Evolutionary conservation across 495 filamentous ascomycete genomes (phyloP).

Genomic region (Clavariopsis aquatica): DNA sequence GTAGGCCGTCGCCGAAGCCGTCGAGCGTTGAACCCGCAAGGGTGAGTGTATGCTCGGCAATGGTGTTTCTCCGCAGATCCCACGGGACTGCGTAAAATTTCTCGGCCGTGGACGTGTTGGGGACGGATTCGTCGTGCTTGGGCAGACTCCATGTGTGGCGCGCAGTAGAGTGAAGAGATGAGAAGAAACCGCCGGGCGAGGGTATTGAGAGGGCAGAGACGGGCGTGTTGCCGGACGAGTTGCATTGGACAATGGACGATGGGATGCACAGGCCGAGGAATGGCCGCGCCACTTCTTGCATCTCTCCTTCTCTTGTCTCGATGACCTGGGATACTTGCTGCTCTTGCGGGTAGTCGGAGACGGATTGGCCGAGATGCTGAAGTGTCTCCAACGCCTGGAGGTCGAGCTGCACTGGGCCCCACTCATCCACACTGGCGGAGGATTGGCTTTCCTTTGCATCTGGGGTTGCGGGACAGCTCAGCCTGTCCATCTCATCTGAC

Average conservation of each 20-base stretch:
- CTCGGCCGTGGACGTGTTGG: conserved; percentile 52
- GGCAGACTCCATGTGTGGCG: conserved; percentile 73
- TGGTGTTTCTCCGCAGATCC: conserved; percentile 44
- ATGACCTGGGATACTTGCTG: conserved; percentile 51
- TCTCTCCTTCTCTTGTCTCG: conserved; percentile 52
- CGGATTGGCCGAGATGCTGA: conserved; percentile 74
- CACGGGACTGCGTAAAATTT: conserved; percentile 83
- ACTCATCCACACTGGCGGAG: conserved; percentile 50
- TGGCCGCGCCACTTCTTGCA: conserved; percentile 41
- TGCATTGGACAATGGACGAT: conserved; percentile 44
- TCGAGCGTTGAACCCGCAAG: conserved; percentile 36
- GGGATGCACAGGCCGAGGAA: conserved; percentile 36
- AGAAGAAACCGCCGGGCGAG: conserved; percentile 89
- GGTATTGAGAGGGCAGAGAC: conserved; percentile 69
- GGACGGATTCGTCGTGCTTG: conserved; percentile 40
- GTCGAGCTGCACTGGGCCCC: conserved; percentile 72
- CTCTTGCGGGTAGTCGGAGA: conserved; percentile 55
- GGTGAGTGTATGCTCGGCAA: conserved; percentile 49
- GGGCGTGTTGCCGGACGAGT: conserved; percentile 49
- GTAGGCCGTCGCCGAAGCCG: conserved; percentile 56
- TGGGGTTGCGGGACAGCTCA: conserved; percentile 80
- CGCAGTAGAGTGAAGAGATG: conserved; percentile 68
- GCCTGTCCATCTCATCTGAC: conserved; percentile 77
- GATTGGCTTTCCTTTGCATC: conserved; percentile 56
- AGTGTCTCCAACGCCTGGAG: conserved; percentile 76